These are phyloP conservation scores for Fusarium agapanthi DNA, from an alignment of 2,329 filamentous ascomycete genomes.

Conservation along the genomic window DNA sequence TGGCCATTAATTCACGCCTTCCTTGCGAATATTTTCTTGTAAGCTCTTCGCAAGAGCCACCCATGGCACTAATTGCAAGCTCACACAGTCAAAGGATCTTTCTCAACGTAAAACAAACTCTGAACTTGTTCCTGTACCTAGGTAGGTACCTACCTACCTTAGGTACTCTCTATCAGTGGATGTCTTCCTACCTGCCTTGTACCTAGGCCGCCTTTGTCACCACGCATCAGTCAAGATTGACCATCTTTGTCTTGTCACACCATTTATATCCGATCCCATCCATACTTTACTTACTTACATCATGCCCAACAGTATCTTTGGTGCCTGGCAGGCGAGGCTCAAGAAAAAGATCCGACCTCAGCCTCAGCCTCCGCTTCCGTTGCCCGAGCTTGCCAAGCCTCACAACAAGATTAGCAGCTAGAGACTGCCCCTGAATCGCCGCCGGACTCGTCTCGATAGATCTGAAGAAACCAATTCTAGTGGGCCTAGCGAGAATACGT, in stretches of 20 bases:
- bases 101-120: background rate
- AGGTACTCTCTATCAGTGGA: background rate
- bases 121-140: background rate
- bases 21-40: background rate
- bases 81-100: background rate
- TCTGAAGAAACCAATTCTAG: background rate
- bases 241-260: background rate
- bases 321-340: background rate
- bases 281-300: constrained; percentile 2
- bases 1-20: background rate
- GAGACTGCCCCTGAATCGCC: constrained; percentile 21
- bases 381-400: background rate
- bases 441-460: constrained; percentile 2
- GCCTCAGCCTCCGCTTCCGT: background rate
- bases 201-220: background rate
- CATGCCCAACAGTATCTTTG: constrained; percentile 24
- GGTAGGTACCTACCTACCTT: background rate
- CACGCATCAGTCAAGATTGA: background rate
- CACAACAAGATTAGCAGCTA: constrained; percentile 12
- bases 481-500: background rate
- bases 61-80: background rate
- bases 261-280: constrained; percentile 12
- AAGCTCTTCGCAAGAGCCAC: background rate
- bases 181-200: background rate
- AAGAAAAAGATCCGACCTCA: background rate